Evolutionary conservation across 257 asterid genomes (phyloP).

Genomic region (Solanum okadae): DNA sequence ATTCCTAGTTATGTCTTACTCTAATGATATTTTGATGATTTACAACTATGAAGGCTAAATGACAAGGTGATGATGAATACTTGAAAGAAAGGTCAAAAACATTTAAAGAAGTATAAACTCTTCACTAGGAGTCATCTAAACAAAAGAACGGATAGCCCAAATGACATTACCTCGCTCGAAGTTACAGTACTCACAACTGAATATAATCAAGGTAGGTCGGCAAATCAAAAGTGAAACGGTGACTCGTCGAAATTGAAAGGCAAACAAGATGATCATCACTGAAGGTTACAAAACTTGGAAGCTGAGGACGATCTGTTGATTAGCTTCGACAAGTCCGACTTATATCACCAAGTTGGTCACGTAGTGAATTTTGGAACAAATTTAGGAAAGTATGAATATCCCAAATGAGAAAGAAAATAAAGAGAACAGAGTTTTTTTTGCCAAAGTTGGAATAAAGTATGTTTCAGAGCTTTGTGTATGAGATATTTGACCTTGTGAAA

Average conservation of each 20-base stretch:
- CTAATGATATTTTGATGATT: not conserved
- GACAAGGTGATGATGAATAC: not conserved
- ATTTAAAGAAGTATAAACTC: not conserved
- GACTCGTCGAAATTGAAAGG: not conserved
- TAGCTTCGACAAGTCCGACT: not conserved
- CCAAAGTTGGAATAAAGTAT: not conserved
- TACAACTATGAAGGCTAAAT: not conserved
- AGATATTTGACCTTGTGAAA: not conserved
- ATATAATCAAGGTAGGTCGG: not conserved
- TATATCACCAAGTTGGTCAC: not conserved
- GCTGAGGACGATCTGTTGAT: not conserved
- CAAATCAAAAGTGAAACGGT: not conserved
- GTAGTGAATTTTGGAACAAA: not conserved
- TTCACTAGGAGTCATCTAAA: not conserved
- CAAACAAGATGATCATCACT: not conserved
- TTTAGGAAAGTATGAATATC: too few relatives aligned
- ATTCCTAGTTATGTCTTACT: not conserved
- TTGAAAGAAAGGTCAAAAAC: not conserved
- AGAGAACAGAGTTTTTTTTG: too few relatives aligned
- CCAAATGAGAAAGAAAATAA: not conserved
- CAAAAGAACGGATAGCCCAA: not conserved
- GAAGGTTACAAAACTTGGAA: not conserved
- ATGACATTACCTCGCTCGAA: not conserved
- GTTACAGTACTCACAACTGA: not conserved
- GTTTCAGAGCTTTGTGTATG: not conserved